A percentile compares a stretch with the other conserved stretches of the same genome.
Conservation (phyloP, 768 basidiomycete genomes). For the Boletales sp. region DNA sequence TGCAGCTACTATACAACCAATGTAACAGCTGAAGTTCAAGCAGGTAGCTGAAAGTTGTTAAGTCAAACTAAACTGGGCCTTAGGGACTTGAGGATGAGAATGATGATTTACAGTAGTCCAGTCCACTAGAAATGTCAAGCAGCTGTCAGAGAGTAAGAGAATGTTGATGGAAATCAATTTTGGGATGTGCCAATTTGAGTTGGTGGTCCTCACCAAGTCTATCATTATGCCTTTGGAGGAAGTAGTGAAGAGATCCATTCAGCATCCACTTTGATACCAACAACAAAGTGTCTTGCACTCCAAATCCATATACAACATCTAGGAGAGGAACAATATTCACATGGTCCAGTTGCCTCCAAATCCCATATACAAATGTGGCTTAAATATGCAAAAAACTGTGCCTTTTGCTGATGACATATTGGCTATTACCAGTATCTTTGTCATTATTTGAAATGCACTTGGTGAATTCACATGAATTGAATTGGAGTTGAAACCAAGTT, state of each 20-base stretch:
- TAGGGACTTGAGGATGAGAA: background rate
- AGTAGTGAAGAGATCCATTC: background rate
- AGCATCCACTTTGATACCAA: slow-evolving; percentile 1
- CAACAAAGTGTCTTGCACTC: background rate
- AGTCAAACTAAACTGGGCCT: too few relatives aligned
- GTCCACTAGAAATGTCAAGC: background rate
- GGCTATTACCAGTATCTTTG: too few relatives aligned
- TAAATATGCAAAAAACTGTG: too few relatives aligned
- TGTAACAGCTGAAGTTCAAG: too few relatives aligned
- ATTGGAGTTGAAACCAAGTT: too few relatives aligned
- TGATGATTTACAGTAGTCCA: background rate
- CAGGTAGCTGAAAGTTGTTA: too few relatives aligned
- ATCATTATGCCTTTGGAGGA: background rate
- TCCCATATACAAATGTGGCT: too few relatives aligned
- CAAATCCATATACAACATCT: background rate
- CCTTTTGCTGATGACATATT: too few relatives aligned
- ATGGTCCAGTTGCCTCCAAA: background rate
- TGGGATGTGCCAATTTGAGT: background rate
- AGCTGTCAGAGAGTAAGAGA: background rate
- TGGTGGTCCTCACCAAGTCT: background rate
- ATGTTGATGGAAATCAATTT: background rate
- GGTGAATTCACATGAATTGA: too few relatives aligned
- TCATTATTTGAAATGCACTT: too few relatives aligned
- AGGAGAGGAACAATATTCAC: background rate
- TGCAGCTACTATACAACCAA: too few relatives aligned